Evolutionary conservation across 805 yeast genomes (phyloP).

Genomic region (Wickerhamomyces rabaulensis): DNA sequence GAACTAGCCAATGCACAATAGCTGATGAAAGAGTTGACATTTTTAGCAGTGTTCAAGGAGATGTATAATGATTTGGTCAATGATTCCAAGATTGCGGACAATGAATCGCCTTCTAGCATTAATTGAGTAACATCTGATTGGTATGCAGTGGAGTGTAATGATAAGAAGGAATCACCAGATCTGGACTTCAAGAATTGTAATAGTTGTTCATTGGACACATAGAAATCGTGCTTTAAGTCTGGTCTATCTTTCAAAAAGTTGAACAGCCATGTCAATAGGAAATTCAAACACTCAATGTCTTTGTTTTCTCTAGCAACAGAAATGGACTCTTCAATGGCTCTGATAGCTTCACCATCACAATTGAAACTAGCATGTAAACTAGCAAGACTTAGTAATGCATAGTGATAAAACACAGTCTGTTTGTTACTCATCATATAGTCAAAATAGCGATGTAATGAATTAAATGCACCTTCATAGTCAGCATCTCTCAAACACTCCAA

Average conservation of each 20-base stretch:
- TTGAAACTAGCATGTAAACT: conserved; percentile 66
- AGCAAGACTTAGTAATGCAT: conserved; percentile 70
- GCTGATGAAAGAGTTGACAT: conserved; percentile 31
- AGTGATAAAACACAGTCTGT: conserved; percentile 64
- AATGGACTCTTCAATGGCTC: conserved; percentile 82
- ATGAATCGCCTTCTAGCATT: conserved; percentile 45
- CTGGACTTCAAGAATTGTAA: conserved; percentile 43
- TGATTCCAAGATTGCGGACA: conserved; percentile 46
- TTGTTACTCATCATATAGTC: conserved; percentile 73
- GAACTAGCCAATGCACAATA: conserved; percentile 41
- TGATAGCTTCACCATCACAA: conserved; percentile 53
- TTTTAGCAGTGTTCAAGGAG: conserved; percentile 41
- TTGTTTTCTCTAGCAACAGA: conserved; percentile 82
- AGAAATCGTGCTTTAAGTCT: conserved; percentile 42
- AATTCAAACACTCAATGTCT: conserved; percentile 43
- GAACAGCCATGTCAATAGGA: conserved; percentile 28
- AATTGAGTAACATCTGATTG: conserved; percentile 57
- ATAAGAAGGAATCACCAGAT: conserved; percentile 22
- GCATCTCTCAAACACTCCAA: conserved; percentile 51
- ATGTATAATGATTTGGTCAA: conserved; percentile 51
- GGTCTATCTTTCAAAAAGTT: conserved; percentile 58
- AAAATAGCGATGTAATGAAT: conserved; percentile 57
- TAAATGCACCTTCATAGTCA: conserved; percentile 51
- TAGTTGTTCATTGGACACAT: conserved; percentile 59
- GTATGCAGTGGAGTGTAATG: conserved; percentile 51